phyloP scores from a whole-genome alignment of 257 asterid species.

The Solanum peruvianum region DNA sequence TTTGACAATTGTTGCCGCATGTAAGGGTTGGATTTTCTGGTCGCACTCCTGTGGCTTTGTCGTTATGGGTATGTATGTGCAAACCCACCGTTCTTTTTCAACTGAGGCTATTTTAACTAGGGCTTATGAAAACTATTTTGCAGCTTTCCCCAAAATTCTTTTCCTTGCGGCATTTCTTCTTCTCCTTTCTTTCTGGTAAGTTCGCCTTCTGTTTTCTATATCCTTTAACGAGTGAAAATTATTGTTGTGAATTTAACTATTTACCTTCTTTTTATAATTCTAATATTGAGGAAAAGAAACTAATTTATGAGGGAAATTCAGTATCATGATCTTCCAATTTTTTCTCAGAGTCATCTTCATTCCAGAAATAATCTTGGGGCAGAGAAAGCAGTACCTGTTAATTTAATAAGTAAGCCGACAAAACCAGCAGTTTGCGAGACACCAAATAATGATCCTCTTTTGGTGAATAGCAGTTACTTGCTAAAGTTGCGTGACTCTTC shows the following conservation, averaged over 20 bases:
- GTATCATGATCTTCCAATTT: not conserved
- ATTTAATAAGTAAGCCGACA: not conserved
- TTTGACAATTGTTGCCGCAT: constrained; percentile 71
- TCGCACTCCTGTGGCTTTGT: constrained; percentile 78
- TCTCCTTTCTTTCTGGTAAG: constrained; percentile 88
- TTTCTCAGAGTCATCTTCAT: not conserved
- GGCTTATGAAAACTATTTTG: constrained; percentile 13
- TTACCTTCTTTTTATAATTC: not conserved
- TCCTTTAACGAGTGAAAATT: not conserved
- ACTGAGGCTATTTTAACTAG: not conserved
- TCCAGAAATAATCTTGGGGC: not conserved
- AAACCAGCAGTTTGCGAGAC: not conserved
- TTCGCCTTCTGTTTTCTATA: not conserved
- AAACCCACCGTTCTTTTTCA: not conserved
- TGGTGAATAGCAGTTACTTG: not conserved
- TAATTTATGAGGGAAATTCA: not conserved
- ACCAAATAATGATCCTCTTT: not conserved
- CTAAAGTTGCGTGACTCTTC: no score
- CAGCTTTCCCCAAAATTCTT: constrained; percentile 83
- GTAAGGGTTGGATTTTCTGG: constrained; percentile 89
- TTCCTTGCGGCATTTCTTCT: constrained; percentile 79
- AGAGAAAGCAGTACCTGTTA: not conserved
- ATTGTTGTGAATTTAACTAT: not conserved
- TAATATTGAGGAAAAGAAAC: not conserved
- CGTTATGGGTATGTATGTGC: constrained; percentile 78